Evolutionary conservation across 345 rosid species (phyloP), one percentile per base, ranked within the genome.

Genomic region (Clarkia xantiana): DNA sequence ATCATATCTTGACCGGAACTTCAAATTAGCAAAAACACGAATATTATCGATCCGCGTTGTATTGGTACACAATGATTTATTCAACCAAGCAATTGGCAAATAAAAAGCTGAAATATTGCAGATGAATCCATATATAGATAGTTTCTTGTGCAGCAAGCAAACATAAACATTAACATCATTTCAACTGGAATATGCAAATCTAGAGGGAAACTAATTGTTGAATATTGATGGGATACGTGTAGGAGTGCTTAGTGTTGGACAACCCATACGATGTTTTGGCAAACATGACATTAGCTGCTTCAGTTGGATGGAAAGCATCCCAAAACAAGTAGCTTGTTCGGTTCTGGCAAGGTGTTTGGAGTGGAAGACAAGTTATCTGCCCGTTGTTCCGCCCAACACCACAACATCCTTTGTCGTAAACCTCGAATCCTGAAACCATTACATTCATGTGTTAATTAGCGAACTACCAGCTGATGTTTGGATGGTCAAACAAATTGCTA

Each of bases 231-330:
- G 97, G 95, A 48, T 80, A 77, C 5, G 84, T 62, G 59, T 76
- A 89, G 0, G 77, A 51, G n/a, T n/a, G n/a, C 11, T 56, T 65
- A 4, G 91, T 61, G 29, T 18, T 50, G 29, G 56, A 38, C n/a
- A n/a, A n/a, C 10, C 43, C 49, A 46, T 51, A 90, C 14, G 94
- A 66, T 14, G 79, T 40, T 53, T 77, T 73, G 5, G 94, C 95
- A 0, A 80, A 59, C 25, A 67, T 4, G 45, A 78, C 59, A 13
- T 85, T 89, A 1, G 94, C 87, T 1, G 49, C 13, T 54, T 89
- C 97, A 0, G 97, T 85, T 3, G 90, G 97, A 59, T 89, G 97
- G 55, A 89, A 89, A 12, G 95, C 95, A 47, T 85, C 97, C 97
- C 95, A 89, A 11, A 80, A 89, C 29, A 89, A 62, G 69, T 82